phyloP scores from a whole-genome alignment of 805 yeast genomes.

The Barnettozyma botsteinii region DNA sequence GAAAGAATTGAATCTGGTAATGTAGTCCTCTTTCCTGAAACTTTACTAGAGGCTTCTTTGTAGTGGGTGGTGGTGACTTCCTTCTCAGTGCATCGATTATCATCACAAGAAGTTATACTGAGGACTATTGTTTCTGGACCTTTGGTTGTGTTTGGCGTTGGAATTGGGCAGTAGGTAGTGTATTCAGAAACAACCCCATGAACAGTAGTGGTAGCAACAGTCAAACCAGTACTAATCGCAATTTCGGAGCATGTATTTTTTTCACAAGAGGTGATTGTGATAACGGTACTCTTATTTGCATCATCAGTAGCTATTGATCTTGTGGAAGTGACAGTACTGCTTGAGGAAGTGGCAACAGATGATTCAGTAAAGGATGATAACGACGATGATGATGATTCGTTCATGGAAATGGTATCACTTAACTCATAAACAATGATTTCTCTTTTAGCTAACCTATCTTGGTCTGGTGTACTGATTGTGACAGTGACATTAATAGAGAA shows the following conservation, averaged over 20 bases:
- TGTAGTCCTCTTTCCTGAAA: neutral
- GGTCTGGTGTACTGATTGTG: slow-evolving; percentile 15
- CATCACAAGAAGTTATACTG: neutral
- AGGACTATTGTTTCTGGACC: neutral
- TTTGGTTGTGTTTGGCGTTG: slow-evolving; percentile 4
- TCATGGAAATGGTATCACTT: slow-evolving; percentile 5
- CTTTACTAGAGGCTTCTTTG: neutral
- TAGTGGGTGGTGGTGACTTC: neutral
- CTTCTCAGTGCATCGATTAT: neutral
- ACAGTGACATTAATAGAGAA: slow-evolving; percentile 1
- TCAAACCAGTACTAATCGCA: slow-evolving; percentile 21
- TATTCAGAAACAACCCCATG: slow-evolving; percentile 28
- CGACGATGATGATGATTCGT: neutral
- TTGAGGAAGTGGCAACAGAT: neutral
- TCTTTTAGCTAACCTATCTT: slow-evolving; percentile 9
- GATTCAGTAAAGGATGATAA: neutral
- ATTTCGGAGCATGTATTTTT: slow-evolving; percentile 25
- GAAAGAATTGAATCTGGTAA: neutral
- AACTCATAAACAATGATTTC: slow-evolving; percentile 3
- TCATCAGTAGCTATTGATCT: neutral
- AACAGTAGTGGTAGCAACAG: slow-evolving; percentile 28
- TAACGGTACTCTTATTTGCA: slow-evolving; percentile 4
- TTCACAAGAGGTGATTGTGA: slow-evolving; percentile 25
- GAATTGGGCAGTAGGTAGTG: slow-evolving; percentile 18
- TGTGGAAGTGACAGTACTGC: neutral